Conservation (phyloP, 2,329 filamentous ascomycete genomes). For the Fusarium sp. region DNA sequence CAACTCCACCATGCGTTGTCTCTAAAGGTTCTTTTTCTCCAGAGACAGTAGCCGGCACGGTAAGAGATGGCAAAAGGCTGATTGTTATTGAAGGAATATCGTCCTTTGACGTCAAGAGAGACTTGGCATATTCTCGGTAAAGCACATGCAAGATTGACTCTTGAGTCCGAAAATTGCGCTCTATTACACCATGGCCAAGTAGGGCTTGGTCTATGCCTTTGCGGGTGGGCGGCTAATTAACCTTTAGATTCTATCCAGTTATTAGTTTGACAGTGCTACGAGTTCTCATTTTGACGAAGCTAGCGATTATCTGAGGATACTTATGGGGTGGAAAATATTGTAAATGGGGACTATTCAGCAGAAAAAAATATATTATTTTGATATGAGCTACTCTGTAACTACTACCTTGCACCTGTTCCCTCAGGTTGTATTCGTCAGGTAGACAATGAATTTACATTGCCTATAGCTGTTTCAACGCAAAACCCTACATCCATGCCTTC, state of each 20-base stretch:
- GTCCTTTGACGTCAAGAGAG: conserved; percentile 22
- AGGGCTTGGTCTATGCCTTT: conserved; percentile 13
- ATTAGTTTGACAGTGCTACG: conserved; percentile 15
- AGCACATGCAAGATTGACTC: conserved; percentile 4
- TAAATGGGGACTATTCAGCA: not conserved
- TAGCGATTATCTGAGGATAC: conserved; percentile 16
- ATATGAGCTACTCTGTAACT: not conserved
- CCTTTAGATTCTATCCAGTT: conserved; percentile 15
- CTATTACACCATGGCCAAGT: conserved; percentile 18
- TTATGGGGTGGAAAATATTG: conserved; percentile 4
- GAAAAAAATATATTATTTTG: not conserved
- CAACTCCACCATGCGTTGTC: conserved; percentile 4
- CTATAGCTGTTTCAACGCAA: conserved; percentile 18
- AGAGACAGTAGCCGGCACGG: not conserved
- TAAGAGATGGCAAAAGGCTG: not conserved
- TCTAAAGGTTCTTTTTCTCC: not conserved
- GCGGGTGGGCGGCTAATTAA: conserved; percentile 32
- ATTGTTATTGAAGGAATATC: conserved; percentile 8
- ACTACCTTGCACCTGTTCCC: not conserved
- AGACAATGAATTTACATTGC: conserved; percentile 1
- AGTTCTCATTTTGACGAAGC: conserved; percentile 30
- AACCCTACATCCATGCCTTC: conserved; percentile 11
- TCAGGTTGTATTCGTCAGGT: not conserved
- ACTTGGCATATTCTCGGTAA: conserved; percentile 3
- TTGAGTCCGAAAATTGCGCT: conserved; percentile 27